Conservation (phyloP, 208 protist genomes). For the Acanthamoeba healyi region DNA sequence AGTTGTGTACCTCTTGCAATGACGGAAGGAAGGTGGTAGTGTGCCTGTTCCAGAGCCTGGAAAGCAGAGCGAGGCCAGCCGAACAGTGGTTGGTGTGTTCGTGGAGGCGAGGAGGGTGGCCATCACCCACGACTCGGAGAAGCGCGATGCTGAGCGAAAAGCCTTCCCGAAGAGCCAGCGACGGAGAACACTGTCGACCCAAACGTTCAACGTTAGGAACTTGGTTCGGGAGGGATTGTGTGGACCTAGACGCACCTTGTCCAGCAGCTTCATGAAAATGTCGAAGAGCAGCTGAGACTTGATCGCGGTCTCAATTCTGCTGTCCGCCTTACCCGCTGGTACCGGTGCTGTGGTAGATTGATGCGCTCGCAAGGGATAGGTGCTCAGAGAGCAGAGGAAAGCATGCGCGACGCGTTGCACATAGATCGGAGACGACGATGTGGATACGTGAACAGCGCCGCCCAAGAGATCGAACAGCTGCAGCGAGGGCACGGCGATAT, state of each 20-base stretch:
- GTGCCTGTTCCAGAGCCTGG: neutral
- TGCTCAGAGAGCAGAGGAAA: neutral
- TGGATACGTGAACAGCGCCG: neutral
- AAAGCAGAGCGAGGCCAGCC: neutral
- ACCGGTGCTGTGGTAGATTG: too few relatives aligned
- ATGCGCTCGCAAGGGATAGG: neutral
- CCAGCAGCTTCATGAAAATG: neutral
- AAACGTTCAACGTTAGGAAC: too few relatives aligned
- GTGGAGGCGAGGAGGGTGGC: neutral
- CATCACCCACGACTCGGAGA: neutral
- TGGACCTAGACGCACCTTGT: neutral
- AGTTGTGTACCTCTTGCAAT: neutral
- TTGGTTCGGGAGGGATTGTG: too few relatives aligned
- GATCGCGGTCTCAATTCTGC: neutral
- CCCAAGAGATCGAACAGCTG: neutral
- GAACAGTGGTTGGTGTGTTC: neutral
- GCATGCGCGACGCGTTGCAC: neutral
- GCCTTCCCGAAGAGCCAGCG: neutral
- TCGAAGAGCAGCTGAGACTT: constrained; percentile 15
- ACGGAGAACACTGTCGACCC: neutral
- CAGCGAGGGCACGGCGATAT: neutral
- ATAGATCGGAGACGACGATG: neutral
- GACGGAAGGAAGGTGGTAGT: neutral
- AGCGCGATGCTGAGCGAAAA: neutral
- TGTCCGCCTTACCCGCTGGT: too few relatives aligned